Evolutionary conservation across 1,284 basidiomycete genomes (phyloP).

Genomic region (Sparassis latifolia): DNA sequence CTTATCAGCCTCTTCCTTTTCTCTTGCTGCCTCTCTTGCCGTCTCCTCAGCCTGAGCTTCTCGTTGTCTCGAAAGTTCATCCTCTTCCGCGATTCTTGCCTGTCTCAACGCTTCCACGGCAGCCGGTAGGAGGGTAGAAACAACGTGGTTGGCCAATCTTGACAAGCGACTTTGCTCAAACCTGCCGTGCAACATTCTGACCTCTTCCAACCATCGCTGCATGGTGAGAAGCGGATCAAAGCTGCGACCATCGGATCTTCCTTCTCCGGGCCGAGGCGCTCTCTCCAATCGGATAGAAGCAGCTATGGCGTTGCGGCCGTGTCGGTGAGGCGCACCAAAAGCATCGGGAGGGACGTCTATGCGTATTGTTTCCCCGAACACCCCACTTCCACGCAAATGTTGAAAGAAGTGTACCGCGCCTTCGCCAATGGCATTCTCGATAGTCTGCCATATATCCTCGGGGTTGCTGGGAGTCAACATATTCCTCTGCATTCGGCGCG

Average conservation of each 20-base stretch:
- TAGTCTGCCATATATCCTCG: conserved; percentile 67
- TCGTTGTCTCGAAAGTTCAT: conserved; percentile 27
- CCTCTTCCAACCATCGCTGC: conserved; percentile 91
- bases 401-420: conserved; percentile 83
- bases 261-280: conserved; percentile 40
- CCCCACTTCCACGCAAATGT: conserved; percentile 54
- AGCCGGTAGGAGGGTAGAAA: conserved; percentile 77
- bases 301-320: conserved; percentile 41
- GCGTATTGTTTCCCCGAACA: conserved; percentile 56
- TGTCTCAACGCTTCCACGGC: conserved; percentile 54
- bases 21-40: conserved; percentile 19
- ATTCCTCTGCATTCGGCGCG: conserved; percentile 50
- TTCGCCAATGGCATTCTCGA: conserved; percentile 79
- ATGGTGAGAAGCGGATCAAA: conserved; percentile 78
- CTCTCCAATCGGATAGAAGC: conserved; percentile 59
- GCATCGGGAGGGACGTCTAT: conserved; percentile 64
- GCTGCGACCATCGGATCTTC: conserved; percentile 45
- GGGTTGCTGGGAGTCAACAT: conserved; percentile 42
- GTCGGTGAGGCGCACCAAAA: conserved; percentile 46
- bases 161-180: conserved; percentile 63
- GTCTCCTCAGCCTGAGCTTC: conserved; percentile 33
- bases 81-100: conserved; percentile 47
- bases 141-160: conserved; percentile 68
- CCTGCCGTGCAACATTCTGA: conserved; percentile 73
- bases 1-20: conserved; percentile 22